Conservation (phyloP, 2,329 filamentous ascomycete species). For the Cryphonectria naterciae region DNA sequence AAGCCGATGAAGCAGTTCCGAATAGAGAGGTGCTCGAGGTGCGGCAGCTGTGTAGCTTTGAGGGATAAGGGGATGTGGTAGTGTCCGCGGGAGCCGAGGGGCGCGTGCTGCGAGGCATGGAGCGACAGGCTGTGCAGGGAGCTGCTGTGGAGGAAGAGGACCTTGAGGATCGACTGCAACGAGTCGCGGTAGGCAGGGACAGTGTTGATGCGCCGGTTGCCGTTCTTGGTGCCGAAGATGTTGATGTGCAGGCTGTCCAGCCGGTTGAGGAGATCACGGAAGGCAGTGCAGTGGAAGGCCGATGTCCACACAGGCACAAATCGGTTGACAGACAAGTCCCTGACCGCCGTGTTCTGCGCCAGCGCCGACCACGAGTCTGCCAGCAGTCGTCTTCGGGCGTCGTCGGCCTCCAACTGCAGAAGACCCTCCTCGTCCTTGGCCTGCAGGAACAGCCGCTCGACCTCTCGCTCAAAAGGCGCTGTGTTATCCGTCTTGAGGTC, state of each 20-base stretch:
- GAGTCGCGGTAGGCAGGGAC: slow-evolving; percentile 27
- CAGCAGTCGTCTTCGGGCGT: slow-evolving; percentile 26
- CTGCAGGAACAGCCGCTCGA: slow-evolving; percentile 23
- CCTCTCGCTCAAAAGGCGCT: slow-evolving; percentile 14
- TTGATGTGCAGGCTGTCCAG: slow-evolving; percentile 24
- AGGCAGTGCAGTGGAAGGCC: slow-evolving; percentile 20
- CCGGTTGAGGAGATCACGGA: slow-evolving; percentile 19
- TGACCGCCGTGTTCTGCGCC: slow-evolving; percentile 22
- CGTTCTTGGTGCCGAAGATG: slow-evolving; percentile 24
- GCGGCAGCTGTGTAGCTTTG: slow-evolving; percentile 27
- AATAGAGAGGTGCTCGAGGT: slow-evolving; percentile 23
- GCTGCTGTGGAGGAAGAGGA: slow-evolving; percentile 26
- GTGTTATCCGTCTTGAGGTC: slow-evolving; percentile 14
- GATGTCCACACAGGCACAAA: slow-evolving; percentile 27
- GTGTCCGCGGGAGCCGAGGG: slow-evolving; percentile 23
- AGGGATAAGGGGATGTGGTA: slow-evolving; percentile 28
- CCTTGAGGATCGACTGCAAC: slow-evolving; percentile 27
- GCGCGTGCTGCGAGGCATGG: slow-evolving; percentile 26
- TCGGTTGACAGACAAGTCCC: slow-evolving; percentile 21
- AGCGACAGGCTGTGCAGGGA: slow-evolving; percentile 23
- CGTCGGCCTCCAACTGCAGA: slow-evolving; percentile 26
- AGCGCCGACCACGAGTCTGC: slow-evolving; percentile 26
- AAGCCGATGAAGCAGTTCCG: slow-evolving; percentile 29
- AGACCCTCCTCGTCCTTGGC: slow-evolving; percentile 25
- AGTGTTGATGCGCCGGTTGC: slow-evolving; percentile 27